phyloP scores from a whole-genome alignment of 2,329 filamentous ascomycete genomes.

The Graphium sp. region DNA sequence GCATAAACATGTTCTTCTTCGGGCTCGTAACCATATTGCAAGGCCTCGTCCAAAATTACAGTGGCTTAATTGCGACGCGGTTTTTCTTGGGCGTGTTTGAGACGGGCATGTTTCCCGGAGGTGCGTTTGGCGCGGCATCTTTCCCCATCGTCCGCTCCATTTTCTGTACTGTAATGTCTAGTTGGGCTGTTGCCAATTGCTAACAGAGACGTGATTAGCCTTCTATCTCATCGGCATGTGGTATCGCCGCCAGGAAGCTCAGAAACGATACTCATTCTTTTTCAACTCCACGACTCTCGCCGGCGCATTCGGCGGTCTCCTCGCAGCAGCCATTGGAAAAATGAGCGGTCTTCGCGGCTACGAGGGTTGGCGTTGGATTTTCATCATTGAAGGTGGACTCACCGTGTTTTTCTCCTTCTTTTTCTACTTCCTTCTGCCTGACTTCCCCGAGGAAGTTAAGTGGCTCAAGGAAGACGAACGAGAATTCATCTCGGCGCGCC shows the following conservation, averaged over 20 bases:
- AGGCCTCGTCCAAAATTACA: conserved; percentile 63
- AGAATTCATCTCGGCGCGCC: conserved; percentile 44
- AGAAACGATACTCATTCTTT: conserved; percentile 87
- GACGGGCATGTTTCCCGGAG: conserved; percentile 49
- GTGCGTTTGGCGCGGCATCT: too few relatives aligned
- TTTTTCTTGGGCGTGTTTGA: conserved; percentile 75
- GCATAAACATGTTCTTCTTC: conserved; percentile 71
- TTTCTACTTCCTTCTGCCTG: conserved; percentile 54
- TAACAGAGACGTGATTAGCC: conserved; percentile 14
- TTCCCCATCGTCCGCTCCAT: too few relatives aligned
- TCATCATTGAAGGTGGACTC: conserved; percentile 57
- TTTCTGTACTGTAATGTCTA: too few relatives aligned
- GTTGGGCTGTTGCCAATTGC: conserved; percentile 21
- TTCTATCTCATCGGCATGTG: conserved; percentile 71
- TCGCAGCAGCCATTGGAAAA: conserved; percentile 78
- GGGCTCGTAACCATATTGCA: conserved; percentile 60
- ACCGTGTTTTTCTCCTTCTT: conserved; percentile 43
- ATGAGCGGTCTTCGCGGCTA: conserved; percentile 60
- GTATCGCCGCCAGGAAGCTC: conserved; percentile 77
- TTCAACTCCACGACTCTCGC: conserved; percentile 70
- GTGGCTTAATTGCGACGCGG: conserved; percentile 58
- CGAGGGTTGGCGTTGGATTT: conserved; percentile 65
- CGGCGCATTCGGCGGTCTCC: conserved; percentile 70
- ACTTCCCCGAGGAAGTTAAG: conserved; percentile 58
- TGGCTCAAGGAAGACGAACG: conserved; percentile 60